Evolutionary conservation across 2,329 filamentous ascomycete species (phyloP), one percentile per base, ranked within the genome.

Genomic region (Phialophora tarda): DNA sequence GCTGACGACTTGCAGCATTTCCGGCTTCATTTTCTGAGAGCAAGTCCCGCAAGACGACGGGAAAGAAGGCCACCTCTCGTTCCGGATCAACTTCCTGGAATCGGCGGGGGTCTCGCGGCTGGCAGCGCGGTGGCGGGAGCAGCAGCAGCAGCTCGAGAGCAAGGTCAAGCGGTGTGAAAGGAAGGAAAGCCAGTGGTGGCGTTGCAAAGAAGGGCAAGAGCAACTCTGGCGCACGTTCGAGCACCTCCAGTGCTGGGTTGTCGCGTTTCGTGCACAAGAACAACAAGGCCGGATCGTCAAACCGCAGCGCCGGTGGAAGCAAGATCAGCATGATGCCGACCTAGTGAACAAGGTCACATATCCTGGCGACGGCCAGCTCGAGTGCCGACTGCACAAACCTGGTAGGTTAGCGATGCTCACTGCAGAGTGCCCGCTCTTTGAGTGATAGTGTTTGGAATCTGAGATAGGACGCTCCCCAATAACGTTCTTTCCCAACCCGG

Each of bases 271-370:
- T 41, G 48, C 47, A 65, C 64, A 63, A 65, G 56, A 64, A 63
- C 24, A 47, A 38, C 59, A 62, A 60, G 38, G 23, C 28, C 11
- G 60, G 50, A 41, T 56, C 34, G 6, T 62, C 60, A n/a, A 48
- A 17, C 12, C 50, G 51, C 17, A 48, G 34, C 24, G 51, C 30
- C 30, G 59, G 53, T 38, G 48, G 70, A 38, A 73, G 75, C 51
- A 56, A 56, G 44, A 79, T 79, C 67, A 75, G 74, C 26, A 76
- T 78, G 75, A 79, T 79, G 78, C 78, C 78, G 17, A 75, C 72
- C 24, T 78, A 67, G 76, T 51, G 11, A 17, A 55, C 23, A 55
- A n/a, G n/a, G n/a, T n/a, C n/a, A n/a, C n/a, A n/a, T n/a, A n/a
- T n/a, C n/a, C n/a, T n/a, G n/a, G n/a, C n/a, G n/a, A n/a, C n/a